These are phyloP conservation scores for Pholiota conissans DNA, from an alignment of 768 basidiomycete species.

Conservation along the genomic window DNA sequence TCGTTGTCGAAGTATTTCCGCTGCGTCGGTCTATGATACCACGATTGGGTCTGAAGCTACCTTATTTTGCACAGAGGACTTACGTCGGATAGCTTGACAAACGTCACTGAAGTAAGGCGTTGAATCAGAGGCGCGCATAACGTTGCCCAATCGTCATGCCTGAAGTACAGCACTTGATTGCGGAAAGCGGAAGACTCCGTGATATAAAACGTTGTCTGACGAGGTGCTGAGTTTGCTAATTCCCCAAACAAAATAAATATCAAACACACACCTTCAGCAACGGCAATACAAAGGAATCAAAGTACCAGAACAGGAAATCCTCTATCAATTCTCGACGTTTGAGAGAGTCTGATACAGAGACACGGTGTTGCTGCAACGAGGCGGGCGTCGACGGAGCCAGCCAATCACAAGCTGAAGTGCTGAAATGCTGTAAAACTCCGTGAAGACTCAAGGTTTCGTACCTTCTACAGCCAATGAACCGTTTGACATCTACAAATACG, in stretches of 20 bases:
- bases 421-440: conserved; percentile 72
- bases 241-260: too few relatives aligned
- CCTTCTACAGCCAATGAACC: conserved; percentile 75
- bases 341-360: conserved; percentile 62
- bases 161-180: conserved; percentile 85
- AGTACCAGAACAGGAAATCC: conserved; percentile 94
- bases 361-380: conserved; percentile 41
- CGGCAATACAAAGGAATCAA: conserved; percentile 80
- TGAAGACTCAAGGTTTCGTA: conserved; percentile 83
- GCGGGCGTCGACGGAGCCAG: conserved; percentile 47
- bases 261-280: conserved; percentile 56
- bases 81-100: conserved; percentile 71
- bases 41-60: background rate
- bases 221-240: background rate
- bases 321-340: conserved; percentile 82
- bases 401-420: conserved; percentile 79
- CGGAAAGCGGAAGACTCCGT: conserved; percentile 88
- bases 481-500: conserved; percentile 58
- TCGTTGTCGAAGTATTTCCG: conserved; percentile 67
- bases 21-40: conserved; percentile 55
- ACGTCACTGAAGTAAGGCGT: conserved; percentile 68
- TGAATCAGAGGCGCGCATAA: conserved; percentile 82
- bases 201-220: conserved; percentile 88
- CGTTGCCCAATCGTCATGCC: conserved; percentile 90
- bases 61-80: conserved; percentile 10